Evolutionary conservation across 495 filamentous ascomycete genomes (phyloP).

Genomic region (Collariella sp.): DNA sequence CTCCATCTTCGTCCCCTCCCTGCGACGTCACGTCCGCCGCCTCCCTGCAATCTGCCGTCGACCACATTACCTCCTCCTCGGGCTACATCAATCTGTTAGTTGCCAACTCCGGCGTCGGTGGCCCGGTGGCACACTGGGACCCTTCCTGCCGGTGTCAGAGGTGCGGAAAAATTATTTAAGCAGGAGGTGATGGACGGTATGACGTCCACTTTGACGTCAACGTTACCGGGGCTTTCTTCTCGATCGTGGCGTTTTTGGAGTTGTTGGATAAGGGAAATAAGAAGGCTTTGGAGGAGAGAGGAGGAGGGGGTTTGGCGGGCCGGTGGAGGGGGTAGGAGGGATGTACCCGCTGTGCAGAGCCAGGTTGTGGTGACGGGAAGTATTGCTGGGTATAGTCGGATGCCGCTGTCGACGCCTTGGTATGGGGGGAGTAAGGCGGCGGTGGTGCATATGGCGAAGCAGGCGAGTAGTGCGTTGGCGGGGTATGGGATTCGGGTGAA

Average conservation of each 20-base stretch:
- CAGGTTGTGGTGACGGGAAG: slow-evolving; percentile 46
- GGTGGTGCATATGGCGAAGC: slow-evolving; percentile 52
- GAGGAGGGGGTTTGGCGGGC: slow-evolving; percentile 26
- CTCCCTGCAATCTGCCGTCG: slow-evolving; percentile 48
- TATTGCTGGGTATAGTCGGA: slow-evolving; percentile 46
- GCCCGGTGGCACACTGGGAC: slow-evolving; percentile 23
- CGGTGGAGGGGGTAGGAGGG: neutral
- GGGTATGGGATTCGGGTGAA: slow-evolving; percentile 52
- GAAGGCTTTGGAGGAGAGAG: slow-evolving; percentile 34
- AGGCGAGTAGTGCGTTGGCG: slow-evolving; percentile 44
- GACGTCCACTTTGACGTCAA: slow-evolving; percentile 49
- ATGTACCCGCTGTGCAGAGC: slow-evolving; percentile 41
- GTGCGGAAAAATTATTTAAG: slow-evolving; percentile 28
- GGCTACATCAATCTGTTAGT: slow-evolving; percentile 55
- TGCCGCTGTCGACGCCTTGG: slow-evolving; percentile 34
- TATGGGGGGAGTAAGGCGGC: slow-evolving; percentile 58
- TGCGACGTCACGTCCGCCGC: slow-evolving; percentile 59
- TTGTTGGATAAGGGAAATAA: slow-evolving; percentile 59
- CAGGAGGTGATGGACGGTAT: slow-evolving; percentile 43
- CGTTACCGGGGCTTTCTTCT: slow-evolving; percentile 52
- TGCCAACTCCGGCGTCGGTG: slow-evolving; percentile 52
- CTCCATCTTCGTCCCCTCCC: slow-evolving; percentile 43
- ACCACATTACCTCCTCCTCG: slow-evolving; percentile 33
- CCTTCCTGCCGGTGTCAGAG: slow-evolving; percentile 38
- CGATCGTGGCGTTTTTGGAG: slow-evolving; percentile 53